Base-by-base conservation (phyloP, 2,329 filamentous ascomycete genomes). In the Trichoderma sp. region DNA sequence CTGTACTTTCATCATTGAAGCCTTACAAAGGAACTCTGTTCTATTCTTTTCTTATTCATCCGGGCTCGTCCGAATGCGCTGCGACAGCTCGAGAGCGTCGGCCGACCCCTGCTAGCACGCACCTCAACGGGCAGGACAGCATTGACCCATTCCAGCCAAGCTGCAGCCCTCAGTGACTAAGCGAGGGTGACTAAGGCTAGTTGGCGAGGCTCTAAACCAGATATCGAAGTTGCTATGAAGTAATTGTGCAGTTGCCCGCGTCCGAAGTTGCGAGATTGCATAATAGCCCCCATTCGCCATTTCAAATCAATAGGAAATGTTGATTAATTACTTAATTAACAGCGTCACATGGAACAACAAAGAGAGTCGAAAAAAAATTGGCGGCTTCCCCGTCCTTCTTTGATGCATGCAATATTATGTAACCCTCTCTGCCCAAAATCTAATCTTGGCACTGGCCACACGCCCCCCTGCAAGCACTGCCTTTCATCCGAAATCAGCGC, bases 401-500 rank as follows among this genome's bases (percentile, higher is more conserved):
- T 14, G 19, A 43, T 43, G 40, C 40, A 43, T 19, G 19, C 16
- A n/a, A n/a, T 43, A 43, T 27, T 27, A 27, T 27, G 37, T 6
- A 35, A 35, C 16, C 16, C 16, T 43, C 5, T n/a, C 16, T 43
- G 11, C 24, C 55, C 27, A 56, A 40, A 53, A 55, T 55, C 29
- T 56, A 53, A 55, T 55, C 29, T 56, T 29, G 55, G 63, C 40
- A 59, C 35, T 37, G 53, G 16, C 63, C 61, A 55, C 61, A 43
- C 58, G 10, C 37, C 58, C 43, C 29, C 43, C 19, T 53, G 40
- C 14, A 31, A 13, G 31, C 24, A n/a, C 21, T 66, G 63, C 63
- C 63, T 59, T 67, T 67, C 63, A 67, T 67, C 63, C 63, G 63
- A 67, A 67, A 43, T 24, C 52, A 31, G 19, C 35, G 16, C 24